Evolutionary conservation across 1,284 basidiomycete species (phyloP), one percentile per base, ranked within the genome.

Genomic region (Moesziomyces parantarcticus): DNA sequence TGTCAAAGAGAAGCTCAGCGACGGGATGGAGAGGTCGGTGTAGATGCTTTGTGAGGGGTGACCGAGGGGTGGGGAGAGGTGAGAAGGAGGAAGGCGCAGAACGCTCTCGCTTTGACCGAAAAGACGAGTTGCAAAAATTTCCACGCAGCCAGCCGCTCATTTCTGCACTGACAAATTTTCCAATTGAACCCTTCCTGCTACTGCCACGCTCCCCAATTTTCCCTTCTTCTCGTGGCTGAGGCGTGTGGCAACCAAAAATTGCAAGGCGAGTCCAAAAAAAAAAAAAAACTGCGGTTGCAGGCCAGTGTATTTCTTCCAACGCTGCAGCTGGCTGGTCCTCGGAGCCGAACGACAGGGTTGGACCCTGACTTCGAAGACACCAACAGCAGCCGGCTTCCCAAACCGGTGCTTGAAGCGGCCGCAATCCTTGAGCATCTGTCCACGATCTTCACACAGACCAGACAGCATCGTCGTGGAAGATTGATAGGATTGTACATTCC

Each of bases 331-430:
- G 34, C 34, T 3, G 13, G 11, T 18, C 34, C 14, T 36, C 34
- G 34, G 34, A 36, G 50, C 40, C 26, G 20, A 21, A 34, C 26
- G 25, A 14, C 16, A 11, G 20, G 6, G 41, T 25, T 55, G 53
- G 53, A 55, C 53, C 53, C 53, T 55, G 44, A 47, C 23, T 22
- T 6, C 22, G 8, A 18, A 8, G 9, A 11, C 29, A 5, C 25
- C 25, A 4, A 26, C 8, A 26, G 25, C 5, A 29, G 9, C 29
- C 9, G 29, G 29, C 29, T 29, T 8, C 29, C 29, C 29, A n/a
- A n/a, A n/a, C n/a, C n/a, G 9, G 29, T 32, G 10, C 29, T 32
- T 2, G 29, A 32, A 32, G 29, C 25, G 25, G 29, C 29, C 11
- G 29, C 29, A 32, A 13, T 13, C 11, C 29, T 32, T 13, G 13